Base-by-base conservation (phyloP, 208 protist genomes). In the Wallacemonas sp. region DNA sequence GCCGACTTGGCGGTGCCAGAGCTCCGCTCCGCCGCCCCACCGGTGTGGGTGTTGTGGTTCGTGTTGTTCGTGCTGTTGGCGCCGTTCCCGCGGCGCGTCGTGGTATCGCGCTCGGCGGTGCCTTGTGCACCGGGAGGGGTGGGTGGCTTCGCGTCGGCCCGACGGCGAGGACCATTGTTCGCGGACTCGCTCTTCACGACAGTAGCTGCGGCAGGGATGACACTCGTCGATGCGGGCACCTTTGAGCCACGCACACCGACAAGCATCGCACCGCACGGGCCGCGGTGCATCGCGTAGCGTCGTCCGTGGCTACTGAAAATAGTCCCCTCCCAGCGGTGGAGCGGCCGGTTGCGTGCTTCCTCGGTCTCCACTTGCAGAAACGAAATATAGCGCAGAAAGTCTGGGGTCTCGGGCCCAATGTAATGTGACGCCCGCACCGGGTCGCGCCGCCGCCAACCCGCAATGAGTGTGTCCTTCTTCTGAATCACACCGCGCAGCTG, bases 401-500 rank as follows among this genome's bases (percentile, higher is more conserved):
- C 60, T 2, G 36, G 46, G 0, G 87, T 93, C 46, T 75, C 52
- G 21, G 58, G 48, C 15, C 87, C 87, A 27, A 93, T 60, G 61
- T 93, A 93, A 27, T 33, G 27, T 1, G 24, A 22, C 12, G 87
- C 74, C 19, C 69, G 54, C 17, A 66, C 71, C n/a, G 32, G 61
- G 32, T 87, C 64, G 0, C 54, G 29, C 12, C 75, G 73, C 3
- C 87, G 81, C 87, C 87, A 93, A 34, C 54, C 66, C 2, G 87
- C 76, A 52, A 93, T 87, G 41, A 91, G 73, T 50, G 68, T 80
- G 64, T 93, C 87, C 55, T 89, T 93, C 58, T 78, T 79, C 59
- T 93, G 87, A n/a, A 93, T 74, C 2, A 85, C 77, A 36, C 81
- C 73, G 2, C 87, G 83, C 48, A 91, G 76, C 33, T 87, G 64